Conservation (phyloP, 2,329 filamentous ascomycete genomes). For the Fusarium concolor region DNA sequence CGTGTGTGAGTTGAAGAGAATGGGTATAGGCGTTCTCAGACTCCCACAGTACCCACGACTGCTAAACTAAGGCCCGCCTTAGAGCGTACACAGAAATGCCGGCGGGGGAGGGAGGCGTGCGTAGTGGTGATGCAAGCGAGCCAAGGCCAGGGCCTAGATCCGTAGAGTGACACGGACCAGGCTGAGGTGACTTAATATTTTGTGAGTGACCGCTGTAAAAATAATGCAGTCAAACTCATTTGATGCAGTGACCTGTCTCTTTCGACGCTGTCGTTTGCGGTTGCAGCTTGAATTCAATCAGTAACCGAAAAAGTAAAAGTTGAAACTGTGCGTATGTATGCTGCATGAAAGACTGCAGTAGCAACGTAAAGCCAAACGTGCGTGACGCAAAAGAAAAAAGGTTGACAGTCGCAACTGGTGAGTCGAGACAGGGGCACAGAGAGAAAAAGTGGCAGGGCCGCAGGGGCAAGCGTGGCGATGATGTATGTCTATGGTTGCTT, state of each 20-base stretch:
- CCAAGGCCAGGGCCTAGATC: conserved; percentile 48
- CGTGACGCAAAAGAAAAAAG: conserved; percentile 33
- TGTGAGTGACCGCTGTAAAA: conserved; percentile 23
- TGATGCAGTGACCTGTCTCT: conserved; percentile 2
- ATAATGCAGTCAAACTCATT: conserved; percentile 18
- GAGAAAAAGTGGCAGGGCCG: conserved; percentile 44
- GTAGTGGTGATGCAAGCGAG: conserved; percentile 49
- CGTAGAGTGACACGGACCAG: conserved; percentile 41
- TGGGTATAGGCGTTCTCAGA: conserved; percentile 43
- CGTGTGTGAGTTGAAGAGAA: conserved; percentile 38
- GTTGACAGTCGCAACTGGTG: conserved; percentile 35
- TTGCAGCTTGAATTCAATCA: conserved; percentile 6
- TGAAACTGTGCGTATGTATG: conserved; percentile 15
- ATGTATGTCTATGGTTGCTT: conserved; percentile 51
- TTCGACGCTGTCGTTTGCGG: conserved; percentile 11
- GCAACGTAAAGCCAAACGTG: conserved; percentile 12
- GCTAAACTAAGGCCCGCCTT: conserved; percentile 36
- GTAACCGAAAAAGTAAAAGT: conserved; percentile 26
- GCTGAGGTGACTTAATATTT: conserved; percentile 19
- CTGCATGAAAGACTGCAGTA: conserved; percentile 2
- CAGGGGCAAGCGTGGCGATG: conserved; percentile 49
- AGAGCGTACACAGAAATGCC: conserved; percentile 45
- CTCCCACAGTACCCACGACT: conserved; percentile 33
- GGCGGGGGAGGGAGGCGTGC: conserved; percentile 45
- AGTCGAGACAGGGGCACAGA: conserved; percentile 44